phyloP scores from a whole-genome alignment of 2,329 filamentous ascomycete species.

The Penicillium sp. region DNA sequence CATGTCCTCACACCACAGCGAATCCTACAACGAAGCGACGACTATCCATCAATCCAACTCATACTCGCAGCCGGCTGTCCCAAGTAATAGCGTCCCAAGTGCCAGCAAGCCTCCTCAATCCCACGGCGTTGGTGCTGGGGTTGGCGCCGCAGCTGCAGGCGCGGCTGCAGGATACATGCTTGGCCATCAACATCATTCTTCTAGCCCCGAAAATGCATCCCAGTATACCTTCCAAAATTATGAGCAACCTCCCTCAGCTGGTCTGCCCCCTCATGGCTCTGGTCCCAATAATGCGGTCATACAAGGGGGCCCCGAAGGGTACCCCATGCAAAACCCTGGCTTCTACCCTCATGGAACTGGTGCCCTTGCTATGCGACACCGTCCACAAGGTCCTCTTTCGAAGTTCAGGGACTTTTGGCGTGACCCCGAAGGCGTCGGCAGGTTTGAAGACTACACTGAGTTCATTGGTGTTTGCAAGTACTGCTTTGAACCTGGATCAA shows the following conservation, averaged over 20 bases:
- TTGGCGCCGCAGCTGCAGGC: slow-evolving; percentile 42
- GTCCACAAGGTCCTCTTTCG: slow-evolving; percentile 57
- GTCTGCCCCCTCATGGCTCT: slow-evolving; percentile 10
- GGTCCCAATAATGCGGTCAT: slow-evolving; percentile 45
- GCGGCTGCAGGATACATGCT: slow-evolving; percentile 46
- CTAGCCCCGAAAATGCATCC: slow-evolving; percentile 27
- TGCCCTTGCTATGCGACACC: slow-evolving; percentile 51
- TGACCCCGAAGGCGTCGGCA: slow-evolving; percentile 63
- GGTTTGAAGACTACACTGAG: slow-evolving; percentile 69
- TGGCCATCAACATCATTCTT: slow-evolving; percentile 35
- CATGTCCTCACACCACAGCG: slow-evolving; percentile 22
- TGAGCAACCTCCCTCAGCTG: slow-evolving; percentile 20
- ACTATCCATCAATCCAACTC: slow-evolving; percentile 17
- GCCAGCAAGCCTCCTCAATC: slow-evolving; percentile 30
- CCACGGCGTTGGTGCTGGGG: slow-evolving; percentile 33
- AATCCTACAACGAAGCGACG: slow-evolving; percentile 16
- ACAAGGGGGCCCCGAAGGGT: slow-evolving; percentile 41
- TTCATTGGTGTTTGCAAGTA: slow-evolving; percentile 66
- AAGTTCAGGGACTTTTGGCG: slow-evolving; percentile 63
- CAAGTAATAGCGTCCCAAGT: slow-evolving; percentile 11
- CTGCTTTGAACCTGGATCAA: slow-evolving; percentile 63
- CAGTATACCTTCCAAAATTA: slow-evolving; percentile 37
- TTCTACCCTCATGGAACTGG: slow-evolving; percentile 34
- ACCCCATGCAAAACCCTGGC: slow-evolving; percentile 34
- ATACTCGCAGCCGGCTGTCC: slow-evolving; percentile 17